Percentiles rank a stretch among this genome's conserved stretches.
Conservation (phyloP, 2,329 filamentous ascomycete genomes). For the Neocatenulostroma microsporum region DNA sequence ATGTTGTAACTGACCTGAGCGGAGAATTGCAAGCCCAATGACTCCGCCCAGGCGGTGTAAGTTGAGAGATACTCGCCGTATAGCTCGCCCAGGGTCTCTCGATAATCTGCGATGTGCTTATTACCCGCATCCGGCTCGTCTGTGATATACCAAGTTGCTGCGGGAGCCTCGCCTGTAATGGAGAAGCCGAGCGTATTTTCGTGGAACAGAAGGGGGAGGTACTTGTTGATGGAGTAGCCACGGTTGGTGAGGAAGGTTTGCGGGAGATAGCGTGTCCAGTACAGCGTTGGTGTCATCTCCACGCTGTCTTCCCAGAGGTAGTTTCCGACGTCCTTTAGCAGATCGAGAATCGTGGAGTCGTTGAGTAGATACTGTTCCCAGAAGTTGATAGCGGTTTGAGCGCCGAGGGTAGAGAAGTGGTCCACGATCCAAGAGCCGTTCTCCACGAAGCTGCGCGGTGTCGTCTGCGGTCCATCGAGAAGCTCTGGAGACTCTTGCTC, state of each 20-base stretch:
- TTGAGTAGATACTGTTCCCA: constrained; percentile 27
- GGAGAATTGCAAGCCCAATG: no score
- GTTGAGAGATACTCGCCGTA: constrained; percentile 22
- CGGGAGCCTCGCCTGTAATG: no score
- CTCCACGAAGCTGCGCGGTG: constrained; percentile 17
- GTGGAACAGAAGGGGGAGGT: constrained; percentile 26
- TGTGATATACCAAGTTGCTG: constrained; percentile 7
- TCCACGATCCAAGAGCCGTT: constrained; percentile 30
- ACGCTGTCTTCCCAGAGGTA: constrained; percentile 31
- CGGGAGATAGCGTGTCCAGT: constrained; percentile 22
- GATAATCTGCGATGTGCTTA: constrained; percentile 24
- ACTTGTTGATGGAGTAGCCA: constrained; percentile 26
- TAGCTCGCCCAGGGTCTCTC: constrained; percentile 24
- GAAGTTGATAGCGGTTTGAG: constrained; percentile 23
- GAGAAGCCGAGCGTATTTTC: no score
- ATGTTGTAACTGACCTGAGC: constrained; percentile 30
- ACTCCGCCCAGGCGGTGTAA: constrained; percentile 19
- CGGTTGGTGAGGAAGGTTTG: constrained; percentile 17
- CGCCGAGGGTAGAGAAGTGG: constrained; percentile 27
- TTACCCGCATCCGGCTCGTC: constrained; percentile 18
- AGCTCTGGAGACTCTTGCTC: constrained; percentile 26
- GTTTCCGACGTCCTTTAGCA: constrained; percentile 24
- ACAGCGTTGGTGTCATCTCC: constrained; percentile 25
- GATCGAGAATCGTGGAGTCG: constrained; percentile 15
- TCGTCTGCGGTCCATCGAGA: constrained; percentile 19